Base-by-base conservation (phyloP, 352 stramenopile genomes). In the Globisporangium yorkense region DNA sequence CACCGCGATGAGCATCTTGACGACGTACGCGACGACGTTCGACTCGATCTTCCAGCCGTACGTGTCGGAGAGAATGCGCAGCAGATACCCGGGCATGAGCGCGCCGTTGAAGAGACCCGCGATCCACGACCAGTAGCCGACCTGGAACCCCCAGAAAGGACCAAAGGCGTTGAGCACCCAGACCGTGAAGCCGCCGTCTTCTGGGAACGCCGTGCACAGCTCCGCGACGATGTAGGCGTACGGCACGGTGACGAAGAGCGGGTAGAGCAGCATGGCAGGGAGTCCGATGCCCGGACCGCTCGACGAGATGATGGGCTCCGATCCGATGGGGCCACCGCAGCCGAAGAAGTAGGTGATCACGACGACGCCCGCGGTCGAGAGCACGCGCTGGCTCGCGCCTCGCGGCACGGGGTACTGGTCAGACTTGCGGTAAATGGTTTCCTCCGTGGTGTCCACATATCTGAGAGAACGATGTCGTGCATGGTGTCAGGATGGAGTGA, bases 121-220 rank as follows among this genome's bases (percentile, higher is more conserved):
- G n/a, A 94, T 67, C 74, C 84, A 95, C 15, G 78, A 88, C 81
- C 83, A 95, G 67, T 88, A 94, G 57, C 79, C 82, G 41, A 89
- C 70, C 43, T 89, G 83, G 41, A 92, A 85, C 9, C 69, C 83
- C 85, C 83, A 93, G 51, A 90, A 93, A 15, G 75, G 64, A 0
- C 83, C 83, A n/a, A 87, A 88, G 5, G 76, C 74, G 37, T 88
- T 85, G 10, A 74, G 52, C 3, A 88, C 74, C 80, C 80, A 90
- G 45, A 89, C 67, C 18, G 72, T 75, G 41, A 91, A 92, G 21
- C 80, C 77, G 4, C 78, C 80, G 56, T 91, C 83, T 56, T 90
- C 80, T 0, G 83, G 83, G 55, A 90, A 91, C 8, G 83, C 80
- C 1, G 77, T 75, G 48, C 73, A 84, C 29, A 92, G 55, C 65